Conservation (phyloP, 2,329 filamentous ascomycete genomes). For the Colletotrichum simmondsii region DNA sequence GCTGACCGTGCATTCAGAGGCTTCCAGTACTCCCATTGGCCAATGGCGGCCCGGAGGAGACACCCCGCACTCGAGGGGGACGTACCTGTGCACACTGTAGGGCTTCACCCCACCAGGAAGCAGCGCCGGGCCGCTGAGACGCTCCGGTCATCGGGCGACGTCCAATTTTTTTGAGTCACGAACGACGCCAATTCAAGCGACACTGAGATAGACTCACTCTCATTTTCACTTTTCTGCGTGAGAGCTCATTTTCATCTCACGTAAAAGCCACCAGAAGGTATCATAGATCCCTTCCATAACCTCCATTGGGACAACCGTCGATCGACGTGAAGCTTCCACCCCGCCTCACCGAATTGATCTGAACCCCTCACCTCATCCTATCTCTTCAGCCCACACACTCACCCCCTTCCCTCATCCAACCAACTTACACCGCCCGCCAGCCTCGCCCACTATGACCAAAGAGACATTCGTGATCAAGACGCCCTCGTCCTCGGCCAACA, state of each 20-base stretch:
- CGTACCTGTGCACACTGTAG: neutral
- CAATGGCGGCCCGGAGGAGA: neutral
- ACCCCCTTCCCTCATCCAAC: neutral
- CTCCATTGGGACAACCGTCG: neutral
- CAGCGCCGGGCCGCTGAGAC: conserved; percentile 10
- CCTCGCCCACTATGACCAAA: conserved; percentile 44
- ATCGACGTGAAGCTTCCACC: neutral
- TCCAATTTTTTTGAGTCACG: conserved; percentile 32
- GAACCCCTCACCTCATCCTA: neutral
- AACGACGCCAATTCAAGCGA: neutral
- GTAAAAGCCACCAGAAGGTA: neutral
- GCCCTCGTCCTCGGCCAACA: conserved; percentile 96
- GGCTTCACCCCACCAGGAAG: conserved; percentile 22
- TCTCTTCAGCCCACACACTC: neutral
- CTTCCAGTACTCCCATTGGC: neutral
- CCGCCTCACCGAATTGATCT: neutral
- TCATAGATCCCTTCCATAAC: neutral
- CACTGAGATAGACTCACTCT: conserved; percentile 4
- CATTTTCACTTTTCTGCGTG: conserved; percentile 1
- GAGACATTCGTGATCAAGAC: conserved; percentile 79
- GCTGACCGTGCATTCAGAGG: neutral
- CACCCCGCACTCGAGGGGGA: conserved; percentile 16
- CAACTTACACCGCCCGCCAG: conserved; percentile 23
- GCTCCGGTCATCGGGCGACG: conserved; percentile 26
- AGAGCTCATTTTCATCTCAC: neutral